A percentile compares a stretch with the other conserved stretches of the same genome.
Evolutionary conservation across 768 basidiomycete genomes (phyloP).

Genomic region (Lanmaoa pseudosensibilis): DNA sequence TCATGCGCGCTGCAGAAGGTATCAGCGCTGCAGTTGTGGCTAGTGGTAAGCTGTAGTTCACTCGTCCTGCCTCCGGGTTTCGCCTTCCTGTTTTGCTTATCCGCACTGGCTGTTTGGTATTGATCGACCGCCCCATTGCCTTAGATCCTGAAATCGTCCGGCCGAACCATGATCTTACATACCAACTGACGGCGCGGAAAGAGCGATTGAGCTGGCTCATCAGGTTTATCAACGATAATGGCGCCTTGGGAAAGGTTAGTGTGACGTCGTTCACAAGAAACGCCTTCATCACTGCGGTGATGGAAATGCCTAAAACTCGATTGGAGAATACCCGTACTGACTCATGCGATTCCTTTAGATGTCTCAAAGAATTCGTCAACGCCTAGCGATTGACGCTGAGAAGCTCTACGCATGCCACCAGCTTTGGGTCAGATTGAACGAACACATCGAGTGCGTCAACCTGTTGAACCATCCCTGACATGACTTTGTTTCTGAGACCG

Average conservation of each 20-base stretch:
- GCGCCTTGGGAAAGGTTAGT: slow-evolving; percentile 68
- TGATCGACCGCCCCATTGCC: background rate
- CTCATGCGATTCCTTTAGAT: slow-evolving; percentile 48
- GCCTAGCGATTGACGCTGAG: slow-evolving; percentile 80
- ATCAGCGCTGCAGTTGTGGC: slow-evolving; percentile 68
- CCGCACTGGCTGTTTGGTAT: background rate
- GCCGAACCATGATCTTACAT: slow-evolving; percentile 75
- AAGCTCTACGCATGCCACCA: slow-evolving; percentile 79
- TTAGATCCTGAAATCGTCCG: slow-evolving; percentile 67
- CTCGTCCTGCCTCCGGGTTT: background rate
- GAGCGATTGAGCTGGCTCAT: slow-evolving; percentile 83
- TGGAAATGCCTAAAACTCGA: background rate
- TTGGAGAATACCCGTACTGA: slow-evolving; percentile 2
- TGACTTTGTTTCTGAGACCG: background rate
- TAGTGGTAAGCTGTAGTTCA: slow-evolving; percentile 52
- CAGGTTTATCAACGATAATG: slow-evolving; percentile 85
- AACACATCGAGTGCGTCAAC: slow-evolving; percentile 55
- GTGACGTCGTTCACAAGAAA: background rate
- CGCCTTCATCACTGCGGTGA: background rate
- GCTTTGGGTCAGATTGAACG: slow-evolving; percentile 78
- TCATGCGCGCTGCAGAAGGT: slow-evolving; percentile 79
- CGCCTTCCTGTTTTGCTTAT: background rate
- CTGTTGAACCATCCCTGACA: background rate
- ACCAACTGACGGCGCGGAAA: slow-evolving; percentile 73
- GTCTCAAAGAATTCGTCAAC: slow-evolving; percentile 74